phyloP scores from a whole-genome alignment of 1,284 basidiomycete genomes.

The Exobasidium rhododendri region DNA sequence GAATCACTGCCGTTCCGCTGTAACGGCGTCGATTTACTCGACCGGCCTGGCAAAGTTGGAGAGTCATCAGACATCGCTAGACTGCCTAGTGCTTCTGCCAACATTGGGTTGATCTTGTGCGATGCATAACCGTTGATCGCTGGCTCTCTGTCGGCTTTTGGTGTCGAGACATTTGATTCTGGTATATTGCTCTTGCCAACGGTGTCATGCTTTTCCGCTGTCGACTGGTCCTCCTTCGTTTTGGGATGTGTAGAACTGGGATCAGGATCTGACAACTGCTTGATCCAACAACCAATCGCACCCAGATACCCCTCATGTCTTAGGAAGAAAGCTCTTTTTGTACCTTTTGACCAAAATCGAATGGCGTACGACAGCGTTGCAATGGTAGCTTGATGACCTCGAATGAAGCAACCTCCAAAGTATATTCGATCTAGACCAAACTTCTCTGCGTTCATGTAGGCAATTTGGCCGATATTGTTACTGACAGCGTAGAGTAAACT shows the following conservation, averaged over 20 bases:
- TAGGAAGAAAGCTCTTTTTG: slow-evolving; percentile 88
- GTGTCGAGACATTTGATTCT: background rate
- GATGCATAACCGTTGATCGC: background rate
- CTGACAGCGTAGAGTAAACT: slow-evolving; percentile 85
- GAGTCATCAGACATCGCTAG: slow-evolving; percentile 2
- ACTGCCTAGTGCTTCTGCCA: slow-evolving; percentile 28
- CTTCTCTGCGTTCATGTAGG: slow-evolving; percentile 99
- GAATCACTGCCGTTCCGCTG: background rate
- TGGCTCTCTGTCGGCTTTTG: background rate
- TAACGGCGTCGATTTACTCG: background rate
- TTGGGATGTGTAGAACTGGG: too few relatives aligned
- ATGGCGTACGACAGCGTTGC: slow-evolving; percentile 97
- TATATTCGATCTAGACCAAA: slow-evolving; percentile 95
- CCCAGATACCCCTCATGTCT: slow-evolving; percentile 97
- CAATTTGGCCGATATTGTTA: slow-evolving; percentile 99
- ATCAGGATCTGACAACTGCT: slow-evolving; percentile 31
- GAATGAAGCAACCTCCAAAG: slow-evolving; percentile 98
- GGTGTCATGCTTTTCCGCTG: slow-evolving; percentile 1
- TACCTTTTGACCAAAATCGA: slow-evolving; percentile 98
- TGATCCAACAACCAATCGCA: slow-evolving; percentile 58
- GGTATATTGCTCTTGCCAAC: background rate
- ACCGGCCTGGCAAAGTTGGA: background rate
- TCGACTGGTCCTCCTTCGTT: background rate
- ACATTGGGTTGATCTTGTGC: slow-evolving; percentile 17
- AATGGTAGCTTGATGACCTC: slow-evolving; percentile 95